Evolutionary conservation across 2,329 filamentous ascomycete genomes (phyloP).

Genomic region (Stachybotrys echinatus): DNA sequence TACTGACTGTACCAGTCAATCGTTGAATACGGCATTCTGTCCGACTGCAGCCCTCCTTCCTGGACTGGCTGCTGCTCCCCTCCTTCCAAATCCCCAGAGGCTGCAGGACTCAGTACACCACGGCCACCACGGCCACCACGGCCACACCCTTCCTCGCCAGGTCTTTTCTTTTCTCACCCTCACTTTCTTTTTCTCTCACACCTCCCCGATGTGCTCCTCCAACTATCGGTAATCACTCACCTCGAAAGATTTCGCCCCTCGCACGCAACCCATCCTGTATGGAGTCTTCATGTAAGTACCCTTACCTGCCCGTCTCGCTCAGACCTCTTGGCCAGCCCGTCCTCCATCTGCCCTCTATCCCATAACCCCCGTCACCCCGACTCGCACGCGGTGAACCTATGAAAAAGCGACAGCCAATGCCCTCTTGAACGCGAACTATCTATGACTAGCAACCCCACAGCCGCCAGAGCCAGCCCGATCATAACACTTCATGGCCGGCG

Average conservation of each 20-base stretch:
- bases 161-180: not conserved
- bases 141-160: not conserved
- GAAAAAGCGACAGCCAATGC: not conserved
- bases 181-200: too few relatives aligned
- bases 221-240: too few relatives aligned
- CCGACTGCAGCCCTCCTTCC: not conserved
- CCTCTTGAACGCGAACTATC: not conserved
- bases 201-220: too few relatives aligned
- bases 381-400: too few relatives aligned
- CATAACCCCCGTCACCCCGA: too few relatives aligned
- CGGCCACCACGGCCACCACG: too few relatives aligned
- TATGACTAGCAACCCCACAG: not conserved
- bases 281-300: conserved; percentile 2
- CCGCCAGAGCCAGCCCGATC: not conserved
- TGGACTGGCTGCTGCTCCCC: not conserved
- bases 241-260: not conserved
- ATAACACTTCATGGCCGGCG: not conserved
- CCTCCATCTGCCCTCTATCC: not conserved
- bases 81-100: too few relatives aligned
- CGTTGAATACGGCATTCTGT: too few relatives aligned
- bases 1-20: too few relatives aligned
- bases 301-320: not conserved
- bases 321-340: not conserved
- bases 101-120: too few relatives aligned
- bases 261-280: not conserved